phyloP scores from a whole-genome alignment of 2,329 filamentous ascomycete species.

The Dendryphion nanum region DNA sequence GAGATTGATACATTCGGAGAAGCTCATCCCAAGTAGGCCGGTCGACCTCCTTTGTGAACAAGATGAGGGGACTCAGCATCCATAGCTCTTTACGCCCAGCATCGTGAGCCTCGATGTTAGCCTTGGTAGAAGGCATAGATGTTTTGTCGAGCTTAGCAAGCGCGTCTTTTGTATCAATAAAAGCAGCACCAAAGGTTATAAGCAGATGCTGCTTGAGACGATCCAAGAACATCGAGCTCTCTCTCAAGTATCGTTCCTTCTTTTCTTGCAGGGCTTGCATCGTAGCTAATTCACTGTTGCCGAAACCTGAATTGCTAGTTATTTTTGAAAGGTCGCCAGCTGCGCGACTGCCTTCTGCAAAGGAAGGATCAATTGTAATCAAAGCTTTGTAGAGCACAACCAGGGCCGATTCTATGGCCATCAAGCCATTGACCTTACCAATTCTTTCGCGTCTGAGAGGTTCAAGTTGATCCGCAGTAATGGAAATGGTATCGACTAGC shows the following conservation, averaged over 20 bases:
- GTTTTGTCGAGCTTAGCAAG: constrained; percentile 51
- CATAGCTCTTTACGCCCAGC: constrained; percentile 72
- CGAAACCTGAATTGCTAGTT: constrained; percentile 56
- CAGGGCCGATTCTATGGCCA: constrained; percentile 74
- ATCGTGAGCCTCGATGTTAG: constrained; percentile 69
- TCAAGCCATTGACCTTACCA: constrained; percentile 67
- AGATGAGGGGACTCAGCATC: constrained; percentile 82
- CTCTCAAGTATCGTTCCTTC: constrained; percentile 80
- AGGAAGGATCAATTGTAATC: constrained; percentile 84
- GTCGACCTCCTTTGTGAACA: constrained; percentile 87
- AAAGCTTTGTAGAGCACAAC: constrained; percentile 88
- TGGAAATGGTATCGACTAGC: constrained; percentile 87
- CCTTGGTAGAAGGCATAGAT: constrained; percentile 54
- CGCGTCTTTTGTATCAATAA: constrained; percentile 66
- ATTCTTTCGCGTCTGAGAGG: constrained; percentile 72
- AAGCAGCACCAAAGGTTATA: constrained; percentile 73
- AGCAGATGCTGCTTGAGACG: constrained; percentile 80
- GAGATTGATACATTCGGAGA: constrained; percentile 76
- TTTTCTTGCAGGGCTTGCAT: constrained; percentile 96
- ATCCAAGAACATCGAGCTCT: constrained; percentile 73
- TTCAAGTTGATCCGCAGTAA: constrained; percentile 72
- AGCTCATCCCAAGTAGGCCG: constrained; percentile 76
- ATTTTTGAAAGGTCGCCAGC: constrained; percentile 42
- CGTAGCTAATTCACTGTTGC: constrained; percentile 71
- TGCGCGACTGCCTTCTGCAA: constrained; percentile 53